Base-by-base conservation (phyloP, 345 rosid genomes). In the Anacardium occidentale region DNA sequence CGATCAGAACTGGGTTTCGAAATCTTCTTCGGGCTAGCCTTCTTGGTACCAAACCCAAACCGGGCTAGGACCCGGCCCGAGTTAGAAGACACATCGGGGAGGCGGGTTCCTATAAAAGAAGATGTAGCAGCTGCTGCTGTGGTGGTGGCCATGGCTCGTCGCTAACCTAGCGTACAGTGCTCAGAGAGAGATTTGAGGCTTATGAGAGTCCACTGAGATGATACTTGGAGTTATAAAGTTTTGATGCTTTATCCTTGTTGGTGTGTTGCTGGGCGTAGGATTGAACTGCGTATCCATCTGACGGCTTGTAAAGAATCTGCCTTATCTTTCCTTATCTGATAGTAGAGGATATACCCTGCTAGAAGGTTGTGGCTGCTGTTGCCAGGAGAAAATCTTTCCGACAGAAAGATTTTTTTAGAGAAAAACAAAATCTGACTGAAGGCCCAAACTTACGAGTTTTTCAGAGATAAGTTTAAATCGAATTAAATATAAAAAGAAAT, bases 321-420 rank as follows among this genome's bases (percentile, higher is more conserved):
- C 89, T 91, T 84, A 94, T 91, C 96, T 73, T 54, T 51, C 78
- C 79, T 87, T 86, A 87, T 89, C 94, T 79, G 77, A 7, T 68
- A 67, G 80, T 80, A 83, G 32, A 29, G 32, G 32, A 29, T 29
- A 1, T 29, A 26, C 15, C 56, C n/a, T 17, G 0, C 8, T 48
- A 47, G 17, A 14, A 15, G 48, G 25, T 68, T 17, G 80, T 73
- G 84, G 82, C 17, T 40, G 73, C 67, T 59, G 77, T 63, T 70
- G 75, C 18, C 17, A 2, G 2, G 15, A 29, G 32, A 29, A 29
- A 29, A 29, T 29, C 32, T 29, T 29, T 29, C 32, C 3, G 3
- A 29, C 32, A 37, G 59, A 73, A 69, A 69, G 75, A 75, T 79
- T 66, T 5, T 29, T 44, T 3, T 1, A 29, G 32, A 1, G 1